These are phyloP conservation scores for Aspergillus pseudoviridinutans DNA, from an alignment of 2,329 filamentous ascomycete species.

Conservation along the genomic window DNA sequence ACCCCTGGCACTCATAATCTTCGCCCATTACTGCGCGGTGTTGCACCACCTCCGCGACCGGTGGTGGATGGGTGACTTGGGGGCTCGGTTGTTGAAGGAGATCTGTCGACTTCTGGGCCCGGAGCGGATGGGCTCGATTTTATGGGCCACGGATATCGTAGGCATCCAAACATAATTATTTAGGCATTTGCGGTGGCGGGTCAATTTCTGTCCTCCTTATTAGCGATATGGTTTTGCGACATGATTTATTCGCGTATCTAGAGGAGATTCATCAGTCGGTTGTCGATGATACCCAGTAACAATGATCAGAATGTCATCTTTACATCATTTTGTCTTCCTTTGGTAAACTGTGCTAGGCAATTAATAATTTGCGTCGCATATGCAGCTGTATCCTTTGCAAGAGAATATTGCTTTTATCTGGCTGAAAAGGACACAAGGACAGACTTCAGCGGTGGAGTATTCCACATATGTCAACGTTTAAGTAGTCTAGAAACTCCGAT, in stretches of 20 bases:
- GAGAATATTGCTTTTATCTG: too few relatives aligned
- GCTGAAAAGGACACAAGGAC: too few relatives aligned
- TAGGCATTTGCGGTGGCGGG: not conserved
- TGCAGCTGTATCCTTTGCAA: too few relatives aligned
- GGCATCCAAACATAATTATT: not conserved
- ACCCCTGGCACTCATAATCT: constrained; percentile 5
- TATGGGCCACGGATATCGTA: not conserved
- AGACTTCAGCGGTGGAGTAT: too few relatives aligned
- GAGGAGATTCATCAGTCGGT: not conserved
- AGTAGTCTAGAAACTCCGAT: too few relatives aligned
- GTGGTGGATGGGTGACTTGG: constrained; percentile 10
- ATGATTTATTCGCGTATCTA: not conserved
- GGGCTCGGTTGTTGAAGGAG: constrained; percentile 4
- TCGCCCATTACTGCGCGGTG: constrained; percentile 10
- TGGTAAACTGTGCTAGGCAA: too few relatives aligned
- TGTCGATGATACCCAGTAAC: not conserved
- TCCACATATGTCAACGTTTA: too few relatives aligned
- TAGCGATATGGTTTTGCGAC: not conserved
- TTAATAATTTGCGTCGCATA: too few relatives aligned
- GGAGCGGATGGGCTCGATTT: not conserved
- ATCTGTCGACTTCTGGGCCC: not conserved
- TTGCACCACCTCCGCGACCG: constrained; percentile 8
- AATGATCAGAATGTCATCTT: not conserved
- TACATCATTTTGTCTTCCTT: not conserved
- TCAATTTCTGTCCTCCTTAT: not conserved